These are phyloP conservation scores for Echium plantagineum DNA, from an alignment of 257 asterid species.

Conservation along the genomic window DNA sequence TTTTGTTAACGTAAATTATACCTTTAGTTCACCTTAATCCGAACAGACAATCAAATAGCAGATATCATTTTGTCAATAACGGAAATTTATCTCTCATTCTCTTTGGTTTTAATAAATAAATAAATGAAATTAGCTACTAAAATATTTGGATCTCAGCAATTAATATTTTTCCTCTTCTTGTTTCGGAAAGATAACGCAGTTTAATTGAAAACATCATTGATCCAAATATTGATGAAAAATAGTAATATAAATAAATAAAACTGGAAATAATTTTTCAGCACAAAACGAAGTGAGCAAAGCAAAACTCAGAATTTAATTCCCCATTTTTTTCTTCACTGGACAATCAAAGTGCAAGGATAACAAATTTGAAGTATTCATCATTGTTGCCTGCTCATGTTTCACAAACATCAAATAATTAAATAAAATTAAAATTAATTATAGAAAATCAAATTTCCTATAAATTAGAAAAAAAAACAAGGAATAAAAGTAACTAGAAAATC, in stretches of 20 bases:
- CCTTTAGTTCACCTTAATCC: too few relatives aligned
- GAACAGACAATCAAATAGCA: too few relatives aligned
- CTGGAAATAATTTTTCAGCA: neutral
- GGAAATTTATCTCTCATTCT: too few relatives aligned
- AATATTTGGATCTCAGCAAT: constrained; percentile 14
- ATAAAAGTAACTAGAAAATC: too few relatives aligned
- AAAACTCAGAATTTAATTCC: constrained; percentile 46
- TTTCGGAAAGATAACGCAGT: constrained; percentile 23
- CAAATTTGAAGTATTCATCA: constrained; percentile 37
- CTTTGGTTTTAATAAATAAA: too few relatives aligned
- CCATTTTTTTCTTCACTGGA: constrained; percentile 60
- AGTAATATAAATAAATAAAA: neutral
- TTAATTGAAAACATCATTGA: constrained; percentile 10
- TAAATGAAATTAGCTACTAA: too few relatives aligned
- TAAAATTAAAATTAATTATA: neutral
- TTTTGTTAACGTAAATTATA: too few relatives aligned
- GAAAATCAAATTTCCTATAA: too few relatives aligned
- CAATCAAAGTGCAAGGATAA: constrained; percentile 87
- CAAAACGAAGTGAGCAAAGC: constrained; percentile 5
- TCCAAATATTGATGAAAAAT: constrained; percentile 6
- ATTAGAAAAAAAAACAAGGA: neutral
- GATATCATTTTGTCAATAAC: too few relatives aligned
- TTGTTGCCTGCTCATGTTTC: constrained; percentile 21
- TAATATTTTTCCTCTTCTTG: neutral
- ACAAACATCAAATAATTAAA: neutral